Percentiles rank a stretch among this genome's conserved stretches.
phyloP scores from a whole-genome alignment of 2,329 filamentous ascomycete species.

The Alternaria viburni region DNA sequence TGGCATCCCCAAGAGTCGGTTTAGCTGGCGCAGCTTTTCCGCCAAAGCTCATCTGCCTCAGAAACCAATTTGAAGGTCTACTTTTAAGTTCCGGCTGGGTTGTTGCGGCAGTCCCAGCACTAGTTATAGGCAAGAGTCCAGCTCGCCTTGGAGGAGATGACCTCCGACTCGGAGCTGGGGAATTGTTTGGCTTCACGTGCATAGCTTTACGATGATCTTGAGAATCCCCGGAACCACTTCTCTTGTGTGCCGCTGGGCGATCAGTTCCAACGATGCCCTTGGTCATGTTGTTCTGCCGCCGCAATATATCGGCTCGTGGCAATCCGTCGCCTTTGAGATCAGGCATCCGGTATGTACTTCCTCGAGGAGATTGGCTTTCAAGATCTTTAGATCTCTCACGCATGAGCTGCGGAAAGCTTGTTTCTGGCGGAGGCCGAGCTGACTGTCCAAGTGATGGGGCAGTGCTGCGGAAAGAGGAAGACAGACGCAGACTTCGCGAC shows the following conservation, averaged over 20 bases:
- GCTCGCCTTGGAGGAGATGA: constrained; percentile 37
- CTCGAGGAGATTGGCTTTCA: constrained; percentile 30
- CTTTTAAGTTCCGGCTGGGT: constrained; percentile 21
- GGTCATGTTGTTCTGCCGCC: constrained; percentile 31
- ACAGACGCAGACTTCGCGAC: constrained; percentile 30
- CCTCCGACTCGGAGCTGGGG: constrained; percentile 37
- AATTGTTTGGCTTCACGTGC: constrained; percentile 30
- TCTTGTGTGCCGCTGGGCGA: constrained; percentile 27
- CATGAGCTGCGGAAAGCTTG: constrained; percentile 32
- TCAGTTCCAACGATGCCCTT: constrained; percentile 12
- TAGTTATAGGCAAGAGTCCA: constrained; percentile 20
- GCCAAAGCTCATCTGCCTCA: constrained; percentile 50
- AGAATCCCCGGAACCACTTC: constrained; percentile 36
- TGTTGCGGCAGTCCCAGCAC: constrained; percentile 3
- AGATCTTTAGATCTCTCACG: constrained; percentile 24
- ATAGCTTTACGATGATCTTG: constrained; percentile 22
- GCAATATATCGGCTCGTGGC: constrained; percentile 41
- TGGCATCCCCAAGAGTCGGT: constrained; percentile 37
- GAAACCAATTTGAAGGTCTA: constrained; percentile 43
- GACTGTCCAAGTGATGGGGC: constrained; percentile 28
- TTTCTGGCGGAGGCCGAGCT: constrained; percentile 30
- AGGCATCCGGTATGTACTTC: constrained; percentile 14
- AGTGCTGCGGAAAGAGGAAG: constrained; percentile 40
- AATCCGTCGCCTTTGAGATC: constrained; percentile 20
- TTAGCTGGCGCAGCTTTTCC: constrained; percentile 38